Conservation (phyloP, 2,329 filamentous ascomycete species). For the Alternaria ethzedia region DNA sequence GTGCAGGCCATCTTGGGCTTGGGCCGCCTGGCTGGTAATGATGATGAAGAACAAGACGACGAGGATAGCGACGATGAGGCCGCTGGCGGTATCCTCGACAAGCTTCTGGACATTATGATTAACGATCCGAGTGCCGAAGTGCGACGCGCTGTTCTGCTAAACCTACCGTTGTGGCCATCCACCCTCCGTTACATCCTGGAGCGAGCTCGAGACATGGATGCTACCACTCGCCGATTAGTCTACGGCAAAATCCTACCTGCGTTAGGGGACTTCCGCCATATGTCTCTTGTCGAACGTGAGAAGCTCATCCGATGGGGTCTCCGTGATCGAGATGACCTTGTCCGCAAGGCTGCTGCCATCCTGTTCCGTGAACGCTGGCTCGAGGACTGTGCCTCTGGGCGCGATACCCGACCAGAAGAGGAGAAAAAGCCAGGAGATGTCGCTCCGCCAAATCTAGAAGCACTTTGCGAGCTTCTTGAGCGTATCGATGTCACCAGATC, state of each 20-base stretch:
- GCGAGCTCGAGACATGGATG: conserved; percentile 86
- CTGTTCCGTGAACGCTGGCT: conserved; percentile 98
- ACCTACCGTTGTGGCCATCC: conserved; percentile 82
- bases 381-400: conserved; percentile 82
- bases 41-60: conserved; percentile 65
- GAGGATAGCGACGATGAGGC: conserved; percentile 72
- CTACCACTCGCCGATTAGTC: conserved; percentile 80
- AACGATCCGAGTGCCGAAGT: conserved; percentile 96
- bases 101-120: conserved; percentile 85
- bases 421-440: conserved; percentile 55
- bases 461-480: conserved; percentile 86
- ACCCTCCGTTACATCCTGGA: conserved; percentile 90
- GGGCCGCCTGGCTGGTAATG: conserved; percentile 77
- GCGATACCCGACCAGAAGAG: conserved; percentile 64
- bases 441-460: conserved; percentile 68
- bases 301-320: conserved; percentile 95
- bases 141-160: conserved; percentile 82
- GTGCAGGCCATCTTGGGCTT: conserved; percentile 91
- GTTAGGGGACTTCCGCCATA: conserved; percentile 89
- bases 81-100: conserved; percentile 75
- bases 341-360: conserved; percentile 87
- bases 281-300: conserved; percentile 92
- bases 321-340: conserved; percentile 90
- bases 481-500: conserved; percentile 93
- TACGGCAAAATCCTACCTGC: conserved; percentile 88